Evolutionary conservation across 2,329 filamentous ascomycete species (phyloP).

Genomic region (Colletotrichum musae): DNA sequence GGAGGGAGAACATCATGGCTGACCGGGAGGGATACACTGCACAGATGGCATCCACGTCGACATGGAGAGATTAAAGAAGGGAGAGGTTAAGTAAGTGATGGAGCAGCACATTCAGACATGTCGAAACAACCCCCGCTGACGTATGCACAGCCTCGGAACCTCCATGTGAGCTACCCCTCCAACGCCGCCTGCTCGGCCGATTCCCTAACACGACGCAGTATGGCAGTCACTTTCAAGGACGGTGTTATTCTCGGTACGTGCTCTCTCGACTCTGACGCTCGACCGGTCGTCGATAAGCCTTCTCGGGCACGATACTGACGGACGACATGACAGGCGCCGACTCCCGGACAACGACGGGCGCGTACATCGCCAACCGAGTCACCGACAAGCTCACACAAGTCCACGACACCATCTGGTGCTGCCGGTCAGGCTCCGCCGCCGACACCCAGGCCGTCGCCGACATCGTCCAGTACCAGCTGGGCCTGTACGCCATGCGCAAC

Average conservation of each 20-base stretch:
- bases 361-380: constrained; percentile 99
- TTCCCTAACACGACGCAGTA: constrained; percentile 70
- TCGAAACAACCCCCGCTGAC: constrained; percentile 48
- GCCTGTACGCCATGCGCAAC: constrained; percentile 91
- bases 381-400: constrained; percentile 99
- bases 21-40: constrained; percentile 6
- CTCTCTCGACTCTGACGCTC: too few relatives aligned
- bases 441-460: constrained; percentile 98
- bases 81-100: constrained; percentile 92
- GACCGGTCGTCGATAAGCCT: neutral
- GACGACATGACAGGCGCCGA: constrained; percentile 77
- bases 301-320: neutral
- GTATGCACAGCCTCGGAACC: constrained; percentile 82
- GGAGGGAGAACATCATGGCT: constrained; percentile 2
- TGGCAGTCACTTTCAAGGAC: constrained; percentile 99
- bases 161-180: constrained; percentile 80
- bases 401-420: constrained; percentile 99
- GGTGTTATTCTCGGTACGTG: constrained; percentile 88
- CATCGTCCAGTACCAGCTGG: constrained; percentile 96
- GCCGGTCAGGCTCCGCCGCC: constrained; percentile 95
- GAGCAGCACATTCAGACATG: neutral
- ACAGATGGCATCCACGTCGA: constrained; percentile 99
- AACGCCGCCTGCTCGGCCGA: neutral
- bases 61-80: constrained; percentile 98
- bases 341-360: constrained; percentile 95